These are phyloP conservation scores for Salvia hispanica DNA, from an alignment of 257 asterid species.

Conservation along the genomic window DNA sequence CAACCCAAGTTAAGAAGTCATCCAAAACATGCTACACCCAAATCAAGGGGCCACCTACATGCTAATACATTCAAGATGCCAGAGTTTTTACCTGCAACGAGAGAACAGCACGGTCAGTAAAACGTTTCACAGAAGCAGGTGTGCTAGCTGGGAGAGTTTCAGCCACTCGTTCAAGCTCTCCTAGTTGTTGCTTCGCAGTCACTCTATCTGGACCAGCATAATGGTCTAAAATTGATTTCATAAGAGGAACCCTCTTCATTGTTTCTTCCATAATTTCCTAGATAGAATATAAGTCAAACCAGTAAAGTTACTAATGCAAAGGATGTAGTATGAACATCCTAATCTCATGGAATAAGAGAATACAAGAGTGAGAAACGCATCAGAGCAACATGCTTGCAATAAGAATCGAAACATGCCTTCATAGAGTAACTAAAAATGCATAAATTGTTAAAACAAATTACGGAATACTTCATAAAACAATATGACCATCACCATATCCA, in stretches of 20 bases:
- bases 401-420: no score
- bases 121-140: conserved; percentile 73
- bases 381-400: no score
- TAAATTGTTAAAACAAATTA: neutral
- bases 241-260: conserved; percentile 76
- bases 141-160: conserved; percentile 70
- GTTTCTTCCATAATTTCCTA: conserved; percentile 71
- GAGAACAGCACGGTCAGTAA: conserved; percentile 73
- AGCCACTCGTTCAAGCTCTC: conserved; percentile 84
- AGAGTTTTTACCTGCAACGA: conserved; percentile 72
- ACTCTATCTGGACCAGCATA: conserved; percentile 87
- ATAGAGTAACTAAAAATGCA: no score
- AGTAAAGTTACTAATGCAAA: conserved; percentile 13
- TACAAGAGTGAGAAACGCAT: neutral
- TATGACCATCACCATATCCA: no score
- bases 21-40: neutral
- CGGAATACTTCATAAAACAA: neutral
- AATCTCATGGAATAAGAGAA: conserved; percentile 11
- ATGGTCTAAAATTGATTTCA: conserved; percentile 67
- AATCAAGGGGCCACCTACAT: neutral
- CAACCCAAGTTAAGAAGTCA: neutral
- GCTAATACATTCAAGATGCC: conserved; percentile 24
- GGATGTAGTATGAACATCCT: neutral
- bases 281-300: conserved; percentile 23
- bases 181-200: conserved; percentile 77